These are phyloP conservation scores for Penicillium sp. DNA, from an alignment of 2,329 filamentous ascomycete genomes.

Conservation along the genomic window DNA sequence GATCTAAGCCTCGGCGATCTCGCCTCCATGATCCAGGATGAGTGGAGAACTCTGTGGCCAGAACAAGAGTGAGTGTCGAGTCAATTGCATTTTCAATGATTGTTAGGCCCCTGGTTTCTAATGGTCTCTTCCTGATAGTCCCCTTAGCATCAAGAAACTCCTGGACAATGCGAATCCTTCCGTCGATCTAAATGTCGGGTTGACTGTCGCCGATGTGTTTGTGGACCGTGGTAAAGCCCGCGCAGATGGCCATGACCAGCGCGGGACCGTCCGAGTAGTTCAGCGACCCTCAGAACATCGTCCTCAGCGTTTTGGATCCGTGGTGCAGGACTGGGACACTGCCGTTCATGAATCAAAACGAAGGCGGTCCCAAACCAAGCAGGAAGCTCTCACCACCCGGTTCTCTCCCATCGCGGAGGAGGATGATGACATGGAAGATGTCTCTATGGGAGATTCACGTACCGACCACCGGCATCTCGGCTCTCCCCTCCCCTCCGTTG, in stretches of 20 bases:
- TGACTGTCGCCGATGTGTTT: constrained; percentile 38
- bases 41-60: constrained; percentile 34
- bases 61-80: constrained; percentile 28
- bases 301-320: constrained; percentile 31
- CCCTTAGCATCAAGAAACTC: constrained; percentile 35
- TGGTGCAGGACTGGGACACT: constrained; percentile 34
- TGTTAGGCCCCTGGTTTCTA: neutral
- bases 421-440: neutral
- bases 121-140: constrained; percentile 19
- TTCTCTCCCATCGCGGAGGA: constrained; percentile 14
- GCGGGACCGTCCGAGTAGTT: constrained; percentile 31
- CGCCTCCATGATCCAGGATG: constrained; percentile 29
- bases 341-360: constrained; percentile 17
- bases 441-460: neutral
- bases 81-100: neutral
- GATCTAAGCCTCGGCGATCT: constrained; percentile 28
- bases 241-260: constrained; percentile 34
- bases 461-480: constrained; percentile 13
- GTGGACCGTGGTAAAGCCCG: constrained; percentile 35
- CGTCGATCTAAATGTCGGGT: constrained; percentile 29
- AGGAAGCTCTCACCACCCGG: constrained; percentile 2
- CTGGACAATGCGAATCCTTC: constrained; percentile 33
- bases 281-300: constrained; percentile 26
- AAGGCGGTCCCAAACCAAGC: constrained; percentile 9
- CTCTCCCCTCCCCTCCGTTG: constrained; percentile 26